These are phyloP conservation scores for Acanthamoeba castellanii DNA, from an alignment of 208 protist species.

Conservation along the genomic window DNA sequence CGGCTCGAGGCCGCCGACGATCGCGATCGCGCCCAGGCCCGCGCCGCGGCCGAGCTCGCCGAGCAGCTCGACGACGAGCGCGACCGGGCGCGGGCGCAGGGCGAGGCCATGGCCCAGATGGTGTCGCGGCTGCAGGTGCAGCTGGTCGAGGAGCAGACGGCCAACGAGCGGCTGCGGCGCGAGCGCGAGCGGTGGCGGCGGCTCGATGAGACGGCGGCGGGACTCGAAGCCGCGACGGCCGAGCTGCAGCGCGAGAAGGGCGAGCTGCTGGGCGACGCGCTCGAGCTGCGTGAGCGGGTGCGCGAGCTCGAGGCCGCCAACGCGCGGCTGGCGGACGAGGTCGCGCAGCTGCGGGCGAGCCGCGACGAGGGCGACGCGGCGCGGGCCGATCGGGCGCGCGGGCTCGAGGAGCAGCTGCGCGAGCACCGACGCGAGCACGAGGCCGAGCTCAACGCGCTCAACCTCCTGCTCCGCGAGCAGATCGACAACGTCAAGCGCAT, in stretches of 20 bases:
- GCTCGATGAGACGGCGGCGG: not conserved
- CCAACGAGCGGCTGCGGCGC: not conserved
- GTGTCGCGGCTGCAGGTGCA: not conserved
- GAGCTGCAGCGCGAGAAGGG: slow-evolving; percentile 26
- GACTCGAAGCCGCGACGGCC: not conserved
- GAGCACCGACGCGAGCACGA: not conserved
- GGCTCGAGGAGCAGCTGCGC: not conserved
- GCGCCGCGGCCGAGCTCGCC: not conserved
- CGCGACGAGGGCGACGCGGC: not conserved
- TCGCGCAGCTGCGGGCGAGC: not conserved
- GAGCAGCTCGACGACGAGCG: not conserved
- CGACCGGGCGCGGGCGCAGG: not conserved
- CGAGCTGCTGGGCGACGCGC: slow-evolving; percentile 11
- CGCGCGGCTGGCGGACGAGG: not conserved
- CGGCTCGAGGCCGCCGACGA: not conserved
- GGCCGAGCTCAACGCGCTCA: not conserved
- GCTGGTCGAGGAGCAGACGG: slow-evolving; percentile 17
- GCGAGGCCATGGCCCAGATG: slow-evolving; percentile 8
- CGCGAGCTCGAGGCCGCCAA: not conserved
- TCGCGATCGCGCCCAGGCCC: not conserved
- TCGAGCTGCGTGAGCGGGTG: not conserved
- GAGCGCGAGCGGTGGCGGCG: slow-evolving; percentile 4
- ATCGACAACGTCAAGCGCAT: slow-evolving; percentile 2
- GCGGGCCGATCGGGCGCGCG: not conserved
- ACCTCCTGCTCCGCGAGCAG: not conserved